Percentiles rank a stretch among this genome's conserved stretches.
phyloP scores from a whole-genome alignment of 2,329 filamentous ascomycete genomes.

The Botrytis cinerea region DNA sequence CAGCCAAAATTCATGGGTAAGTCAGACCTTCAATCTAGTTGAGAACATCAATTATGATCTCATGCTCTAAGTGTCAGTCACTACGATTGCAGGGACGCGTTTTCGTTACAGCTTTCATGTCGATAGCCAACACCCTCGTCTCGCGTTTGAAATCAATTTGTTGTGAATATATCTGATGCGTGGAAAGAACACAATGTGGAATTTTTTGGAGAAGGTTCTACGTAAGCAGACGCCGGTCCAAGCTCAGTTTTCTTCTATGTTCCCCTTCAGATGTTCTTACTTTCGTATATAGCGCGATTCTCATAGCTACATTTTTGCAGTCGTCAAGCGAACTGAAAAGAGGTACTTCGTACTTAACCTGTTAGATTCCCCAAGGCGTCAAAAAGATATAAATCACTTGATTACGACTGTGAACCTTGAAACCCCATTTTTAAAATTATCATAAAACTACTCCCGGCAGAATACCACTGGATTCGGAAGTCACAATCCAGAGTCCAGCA shows the following conservation, averaged over 20 bases:
- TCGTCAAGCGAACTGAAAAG: neutral
- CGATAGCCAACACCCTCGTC: neutral
- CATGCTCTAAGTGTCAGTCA: neutral
- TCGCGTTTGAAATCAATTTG: neutral
- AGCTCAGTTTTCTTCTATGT: neutral
- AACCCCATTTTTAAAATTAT: neutral
- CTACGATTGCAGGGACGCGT: neutral
- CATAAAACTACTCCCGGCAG: neutral
- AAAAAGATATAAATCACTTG: neutral
- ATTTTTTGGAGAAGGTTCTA: neutral
- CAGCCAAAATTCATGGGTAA: neutral
- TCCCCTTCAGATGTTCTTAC: neutral
- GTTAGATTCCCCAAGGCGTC: neutral
- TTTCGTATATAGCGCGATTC: neutral
- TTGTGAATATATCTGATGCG: neutral
- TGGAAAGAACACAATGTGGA: neutral
- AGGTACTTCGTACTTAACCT: neutral
- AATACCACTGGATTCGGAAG: neutral
- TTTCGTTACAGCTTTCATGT: neutral
- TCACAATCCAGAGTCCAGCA: neutral
- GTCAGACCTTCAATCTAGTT: neutral
- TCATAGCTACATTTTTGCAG: neutral
- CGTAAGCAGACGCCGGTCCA: neutral
- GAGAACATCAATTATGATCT: neutral
- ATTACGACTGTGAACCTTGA: neutral